Evolutionary conservation across 345 rosid genomes (phyloP).

Genomic region (Abelmoschus esculentus): DNA sequence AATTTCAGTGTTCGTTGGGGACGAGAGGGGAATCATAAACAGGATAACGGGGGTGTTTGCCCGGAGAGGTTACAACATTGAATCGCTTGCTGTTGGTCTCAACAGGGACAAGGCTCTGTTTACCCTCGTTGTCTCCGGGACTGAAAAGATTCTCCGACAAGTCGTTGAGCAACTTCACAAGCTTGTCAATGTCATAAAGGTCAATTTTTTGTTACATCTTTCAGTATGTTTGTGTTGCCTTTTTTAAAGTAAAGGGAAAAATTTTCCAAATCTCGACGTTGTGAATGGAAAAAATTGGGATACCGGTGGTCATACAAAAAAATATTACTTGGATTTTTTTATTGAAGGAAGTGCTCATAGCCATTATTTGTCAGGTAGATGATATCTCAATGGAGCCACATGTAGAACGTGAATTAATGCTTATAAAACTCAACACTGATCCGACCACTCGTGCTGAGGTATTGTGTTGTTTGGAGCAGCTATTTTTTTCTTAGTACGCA

Average conservation of each 20-base stretch:
- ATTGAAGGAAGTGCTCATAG: not conserved
- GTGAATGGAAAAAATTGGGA: no score
- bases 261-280: no score
- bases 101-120: slow-evolving; percentile 88
- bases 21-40: slow-evolving; percentile 96
- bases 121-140: slow-evolving; percentile 87
- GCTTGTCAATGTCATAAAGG: slow-evolving; percentile 94
- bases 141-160: slow-evolving; percentile 71
- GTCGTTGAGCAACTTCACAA: slow-evolving; percentile 90
- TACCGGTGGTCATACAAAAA: not conserved
- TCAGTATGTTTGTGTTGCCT: not conserved
- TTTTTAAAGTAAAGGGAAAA: no score
- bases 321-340: not conserved
- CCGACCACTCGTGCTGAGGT: slow-evolving; percentile 66
- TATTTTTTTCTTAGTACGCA: not conserved
- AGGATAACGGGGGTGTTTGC: slow-evolving; percentile 97
- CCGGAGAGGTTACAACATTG: slow-evolving; percentile 90
- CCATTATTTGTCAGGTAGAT: slow-evolving; percentile 48
- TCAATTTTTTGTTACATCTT: slow-evolving; percentile 4
- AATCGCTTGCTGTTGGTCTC: slow-evolving; percentile 90
- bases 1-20: slow-evolving; percentile 89
- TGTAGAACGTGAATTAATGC: slow-evolving; percentile 93
- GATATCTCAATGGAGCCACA: slow-evolving; percentile 88
- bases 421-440: slow-evolving; percentile 63
- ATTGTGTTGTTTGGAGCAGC: not conserved